These are phyloP conservation scores for Candida gigantensis DNA, from an alignment of 1,139 yeast genomes.

Conservation along the genomic window DNA sequence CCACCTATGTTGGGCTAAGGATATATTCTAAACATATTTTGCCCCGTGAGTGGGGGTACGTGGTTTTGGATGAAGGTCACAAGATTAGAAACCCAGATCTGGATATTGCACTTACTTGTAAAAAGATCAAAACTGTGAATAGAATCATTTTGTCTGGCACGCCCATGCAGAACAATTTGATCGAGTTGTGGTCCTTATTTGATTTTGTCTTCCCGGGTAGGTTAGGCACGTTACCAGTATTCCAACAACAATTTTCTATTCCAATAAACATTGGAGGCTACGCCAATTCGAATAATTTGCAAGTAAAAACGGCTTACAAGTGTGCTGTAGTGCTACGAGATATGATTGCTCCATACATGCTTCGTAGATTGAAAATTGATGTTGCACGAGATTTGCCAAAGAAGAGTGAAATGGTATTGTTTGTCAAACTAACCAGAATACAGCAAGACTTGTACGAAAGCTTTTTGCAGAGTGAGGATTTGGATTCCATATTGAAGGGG, in stretches of 20 bases:
- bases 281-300: conserved; percentile 94
- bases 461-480: conserved; percentile 75
- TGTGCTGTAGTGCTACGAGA: conserved; percentile 92
- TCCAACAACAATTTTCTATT: conserved; percentile 85
- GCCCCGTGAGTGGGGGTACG: conserved; percentile 85
- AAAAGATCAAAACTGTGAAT: conserved; percentile 77
- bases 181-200: conserved; percentile 91
- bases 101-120: conserved; percentile 82
- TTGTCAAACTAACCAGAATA: conserved; percentile 76
- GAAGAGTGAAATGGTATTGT: conserved; percentile 89
- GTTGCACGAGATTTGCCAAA: conserved; percentile 97
- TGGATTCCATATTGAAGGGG: conserved; percentile 72
- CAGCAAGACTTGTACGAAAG: conserved; percentile 75
- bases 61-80: conserved; percentile 93
- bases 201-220: conserved; percentile 95
- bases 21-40: conserved; percentile 70
- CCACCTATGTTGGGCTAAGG: conserved; percentile 89
- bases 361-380: conserved; percentile 85
- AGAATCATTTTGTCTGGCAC: conserved; percentile 91
- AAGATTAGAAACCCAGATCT: conserved; percentile 94
- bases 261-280: conserved; percentile 98
- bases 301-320: conserved; percentile 94
- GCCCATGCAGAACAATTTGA: conserved; percentile 90
- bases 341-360: conserved; percentile 82
- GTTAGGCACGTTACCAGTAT: conserved; percentile 90